A percentile compares a stretch with the other conserved stretches of the same genome.
phyloP scores from a whole-genome alignment of 2,329 filamentous ascomycete genomes.

The Dactylonectria macrodidyma region DNA sequence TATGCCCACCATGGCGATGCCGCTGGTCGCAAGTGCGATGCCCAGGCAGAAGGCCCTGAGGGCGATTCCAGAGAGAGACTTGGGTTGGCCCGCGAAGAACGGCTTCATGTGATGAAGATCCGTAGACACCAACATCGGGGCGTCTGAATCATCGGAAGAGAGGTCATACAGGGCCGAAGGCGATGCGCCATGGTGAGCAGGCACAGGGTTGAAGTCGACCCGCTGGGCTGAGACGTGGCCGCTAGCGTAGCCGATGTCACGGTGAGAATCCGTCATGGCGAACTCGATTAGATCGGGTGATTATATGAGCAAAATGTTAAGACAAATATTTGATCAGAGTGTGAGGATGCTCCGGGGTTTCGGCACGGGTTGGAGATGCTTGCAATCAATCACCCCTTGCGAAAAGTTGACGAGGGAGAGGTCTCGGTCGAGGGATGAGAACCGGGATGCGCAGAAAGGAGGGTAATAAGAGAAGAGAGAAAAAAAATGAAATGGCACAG shows the following conservation, averaged over 20 bases:
- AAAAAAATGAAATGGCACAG: conserved; percentile 10
- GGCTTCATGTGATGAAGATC: conserved; percentile 50
- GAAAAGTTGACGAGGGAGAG: background rate
- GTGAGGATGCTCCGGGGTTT: background rate
- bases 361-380: background rate
- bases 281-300: conserved; percentile 28
- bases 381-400: background rate
- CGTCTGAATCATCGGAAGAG: conserved; percentile 30
- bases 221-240: conserved; percentile 22
- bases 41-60: conserved; percentile 71
- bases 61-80: conserved; percentile 73
- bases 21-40: conserved; percentile 56
- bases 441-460: background rate
- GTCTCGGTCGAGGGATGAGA: background rate
- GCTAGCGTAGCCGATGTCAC: conserved; percentile 14
- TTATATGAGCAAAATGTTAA: conserved; percentile 19
- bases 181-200: conserved; percentile 37
- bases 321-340: background rate
- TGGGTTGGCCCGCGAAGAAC: conserved; percentile 63
- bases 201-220: conserved; percentile 39
- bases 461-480: conserved; percentile 6
- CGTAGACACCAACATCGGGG: conserved; percentile 40
- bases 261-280: conserved; percentile 34
- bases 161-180: conserved; percentile 34
- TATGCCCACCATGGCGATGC: conserved; percentile 50